A percentile compares a stretch with the other conserved stretches of the same genome.
These are phyloP conservation scores for Tagetes erecta DNA, from an alignment of 129 eudicot genomes.

Conservation along the genomic window DNA sequence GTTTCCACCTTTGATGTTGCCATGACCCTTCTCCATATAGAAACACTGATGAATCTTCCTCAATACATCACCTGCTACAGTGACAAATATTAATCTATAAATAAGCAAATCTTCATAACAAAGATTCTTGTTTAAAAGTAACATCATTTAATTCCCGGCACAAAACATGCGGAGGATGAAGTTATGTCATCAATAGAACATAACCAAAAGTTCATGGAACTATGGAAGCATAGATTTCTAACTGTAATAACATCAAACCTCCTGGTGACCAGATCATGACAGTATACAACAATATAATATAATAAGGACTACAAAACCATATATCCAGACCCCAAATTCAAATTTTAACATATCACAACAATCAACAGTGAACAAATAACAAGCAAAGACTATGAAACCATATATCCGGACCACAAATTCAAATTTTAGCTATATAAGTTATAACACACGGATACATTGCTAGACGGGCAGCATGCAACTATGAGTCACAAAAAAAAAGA, in stretches of 20 bases:
- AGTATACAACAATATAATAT: background rate
- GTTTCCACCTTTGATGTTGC: constrained; percentile 26
- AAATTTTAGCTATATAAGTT: background rate
- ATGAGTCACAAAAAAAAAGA: background rate
- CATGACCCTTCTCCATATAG: constrained; percentile 46
- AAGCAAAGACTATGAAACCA: background rate
- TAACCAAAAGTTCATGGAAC: background rate
- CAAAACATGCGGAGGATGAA: background rate
- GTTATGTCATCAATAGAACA: background rate
- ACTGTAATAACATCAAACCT: background rate
- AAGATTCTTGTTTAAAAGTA: background rate
- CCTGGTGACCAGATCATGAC: background rate
- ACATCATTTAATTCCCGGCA: background rate
- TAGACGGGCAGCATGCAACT: background rate
- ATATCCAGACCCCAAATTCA: background rate
- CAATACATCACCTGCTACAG: constrained; percentile 32
- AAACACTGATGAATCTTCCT: constrained; percentile 35
- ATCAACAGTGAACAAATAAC: background rate
- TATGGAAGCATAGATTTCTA: background rate
- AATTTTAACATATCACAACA: background rate
- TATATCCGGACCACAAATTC: background rate
- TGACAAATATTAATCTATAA: background rate
- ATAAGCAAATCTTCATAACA: constrained; percentile 1
- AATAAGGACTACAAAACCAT: background rate
- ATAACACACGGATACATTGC: background rate